Conservation (phyloP, 495 filamentous ascomycete species). For the Penicillium ochrochloron region DNA sequence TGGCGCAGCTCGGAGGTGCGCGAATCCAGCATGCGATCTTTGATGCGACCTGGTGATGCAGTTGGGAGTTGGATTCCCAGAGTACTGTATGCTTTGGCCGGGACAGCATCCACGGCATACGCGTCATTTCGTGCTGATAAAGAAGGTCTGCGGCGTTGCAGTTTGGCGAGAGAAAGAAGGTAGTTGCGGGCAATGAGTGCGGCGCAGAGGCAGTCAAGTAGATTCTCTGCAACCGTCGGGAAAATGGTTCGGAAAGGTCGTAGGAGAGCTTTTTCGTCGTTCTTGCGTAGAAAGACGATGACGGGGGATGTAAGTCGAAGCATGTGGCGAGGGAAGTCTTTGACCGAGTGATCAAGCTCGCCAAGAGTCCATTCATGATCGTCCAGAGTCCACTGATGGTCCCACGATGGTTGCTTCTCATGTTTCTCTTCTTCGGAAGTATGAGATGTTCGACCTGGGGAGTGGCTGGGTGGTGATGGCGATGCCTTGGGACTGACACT, state of each 20-base stretch:
- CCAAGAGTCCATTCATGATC: slow-evolving; percentile 54
- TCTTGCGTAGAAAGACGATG: slow-evolving; percentile 47
- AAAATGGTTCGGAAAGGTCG: slow-evolving; percentile 63
- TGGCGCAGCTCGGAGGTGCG: slow-evolving; percentile 40
- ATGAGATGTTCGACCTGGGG: slow-evolving; percentile 35
- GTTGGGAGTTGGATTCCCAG: slow-evolving; percentile 42
- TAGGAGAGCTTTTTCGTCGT: slow-evolving; percentile 41
- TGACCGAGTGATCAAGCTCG: slow-evolving; percentile 49
- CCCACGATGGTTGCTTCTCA: slow-evolving; percentile 41
- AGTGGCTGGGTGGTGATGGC: slow-evolving; percentile 24
- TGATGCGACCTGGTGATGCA: slow-evolving; percentile 34
- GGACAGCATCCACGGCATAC: slow-evolving; percentile 39
- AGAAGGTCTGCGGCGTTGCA: slow-evolving; percentile 33
- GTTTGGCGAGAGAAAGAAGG: slow-evolving; percentile 45
- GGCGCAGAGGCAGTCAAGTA: slow-evolving; percentile 67
- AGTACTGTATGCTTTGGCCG: slow-evolving; percentile 43
- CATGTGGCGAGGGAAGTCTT: slow-evolving; percentile 49
- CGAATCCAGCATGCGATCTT: slow-evolving; percentile 38
- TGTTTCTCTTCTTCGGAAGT: slow-evolving; percentile 36
- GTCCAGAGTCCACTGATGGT: slow-evolving; percentile 50
- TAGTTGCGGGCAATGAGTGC: slow-evolving; percentile 67
- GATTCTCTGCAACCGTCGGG: slow-evolving; percentile 54
- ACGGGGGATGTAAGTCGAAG: slow-evolving; percentile 52
- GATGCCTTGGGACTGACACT: slow-evolving; percentile 32
- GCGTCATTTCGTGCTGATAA: slow-evolving; percentile 25